phyloP scores from a whole-genome alignment of 2,329 filamentous ascomycete species.

The Ploettnerulaceae sp. region DNA sequence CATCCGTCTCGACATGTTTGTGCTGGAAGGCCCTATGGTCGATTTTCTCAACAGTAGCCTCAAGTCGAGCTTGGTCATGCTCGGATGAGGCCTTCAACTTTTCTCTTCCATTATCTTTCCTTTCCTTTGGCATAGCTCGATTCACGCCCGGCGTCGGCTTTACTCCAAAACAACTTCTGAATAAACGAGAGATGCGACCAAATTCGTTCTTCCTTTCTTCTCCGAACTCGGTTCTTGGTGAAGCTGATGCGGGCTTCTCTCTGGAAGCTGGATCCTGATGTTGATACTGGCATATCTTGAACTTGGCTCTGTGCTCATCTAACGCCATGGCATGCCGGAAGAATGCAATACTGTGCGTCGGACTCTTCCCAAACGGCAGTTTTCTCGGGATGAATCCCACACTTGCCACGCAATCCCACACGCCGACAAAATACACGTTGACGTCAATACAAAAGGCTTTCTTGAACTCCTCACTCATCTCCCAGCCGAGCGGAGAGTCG shows the following conservation, averaged over 20 bases:
- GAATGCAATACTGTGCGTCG: slow-evolving; percentile 35
- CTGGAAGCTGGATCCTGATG: slow-evolving; percentile 27
- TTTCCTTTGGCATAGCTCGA: neutral
- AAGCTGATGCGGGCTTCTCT: neutral
- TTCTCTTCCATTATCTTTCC: neutral
- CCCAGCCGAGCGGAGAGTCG: slow-evolving; percentile 37
- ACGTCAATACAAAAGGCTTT: slow-evolving; percentile 41
- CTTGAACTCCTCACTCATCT: slow-evolving; percentile 41
- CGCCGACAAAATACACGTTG: slow-evolving; percentile 40
- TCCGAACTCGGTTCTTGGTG: neutral
- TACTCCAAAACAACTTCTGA: neutral
- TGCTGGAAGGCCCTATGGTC: neutral
- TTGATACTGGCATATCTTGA: slow-evolving; percentile 39
- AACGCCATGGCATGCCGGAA: slow-evolving; percentile 43
- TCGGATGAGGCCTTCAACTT: neutral
- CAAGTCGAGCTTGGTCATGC: slow-evolving; percentile 17
- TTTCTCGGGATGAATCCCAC: slow-evolving; percentile 40
- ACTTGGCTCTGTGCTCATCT: slow-evolving; percentile 41
- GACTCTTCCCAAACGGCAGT: slow-evolving; percentile 37
- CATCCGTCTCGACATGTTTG: slow-evolving; percentile 39
- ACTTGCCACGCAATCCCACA: slow-evolving; percentile 40
- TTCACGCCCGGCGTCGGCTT: slow-evolving; percentile 2
- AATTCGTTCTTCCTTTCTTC: neutral
- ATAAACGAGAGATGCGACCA: neutral
- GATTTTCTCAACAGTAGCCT: slow-evolving; percentile 5